phyloP scores from a whole-genome alignment of 108 stramenopile genomes.

The Fragilaria radians region DNA sequence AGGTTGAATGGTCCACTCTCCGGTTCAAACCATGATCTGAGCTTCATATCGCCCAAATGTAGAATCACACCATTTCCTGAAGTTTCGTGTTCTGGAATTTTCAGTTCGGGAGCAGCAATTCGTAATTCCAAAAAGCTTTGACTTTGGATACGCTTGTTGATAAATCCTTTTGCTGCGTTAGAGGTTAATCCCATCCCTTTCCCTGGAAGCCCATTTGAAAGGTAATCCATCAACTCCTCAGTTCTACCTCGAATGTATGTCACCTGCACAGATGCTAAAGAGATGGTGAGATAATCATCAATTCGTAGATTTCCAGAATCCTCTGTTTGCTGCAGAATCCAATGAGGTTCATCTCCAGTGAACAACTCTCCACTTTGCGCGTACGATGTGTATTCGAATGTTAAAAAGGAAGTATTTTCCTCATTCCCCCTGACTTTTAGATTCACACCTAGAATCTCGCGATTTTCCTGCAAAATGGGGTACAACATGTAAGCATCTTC shows the following conservation, averaged over 20 bases:
- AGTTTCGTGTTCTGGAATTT: conserved; percentile 34
- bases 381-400: conserved; percentile 38
- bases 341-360: conserved; percentile 10
- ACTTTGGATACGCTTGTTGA: conserved; percentile 46
- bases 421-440: background rate
- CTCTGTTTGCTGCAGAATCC: conserved; percentile 17
- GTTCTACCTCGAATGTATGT: conserved; percentile 47
- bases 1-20: background rate
- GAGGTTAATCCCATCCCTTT: conserved; percentile 72
- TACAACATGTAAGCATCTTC: conserved; percentile 15
- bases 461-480: conserved; percentile 24
- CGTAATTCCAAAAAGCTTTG: conserved; percentile 47
- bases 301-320: conserved; percentile 18
- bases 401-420: conserved; percentile 14
- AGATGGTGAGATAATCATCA: conserved; percentile 51
- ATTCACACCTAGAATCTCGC: conserved; percentile 23
- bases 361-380: background rate
- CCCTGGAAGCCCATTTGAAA: conserved; percentile 66
- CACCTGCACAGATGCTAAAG: conserved; percentile 34
- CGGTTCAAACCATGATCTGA: conserved; percentile 57
- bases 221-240: conserved; percentile 61
- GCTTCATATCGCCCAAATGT: conserved; percentile 23
- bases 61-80: conserved; percentile 13
- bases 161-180: conserved; percentile 61
- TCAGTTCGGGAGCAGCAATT: conserved; percentile 37